Conservation (phyloP, 2,329 filamentous ascomycete species). For the Clonostachys sp. region DNA sequence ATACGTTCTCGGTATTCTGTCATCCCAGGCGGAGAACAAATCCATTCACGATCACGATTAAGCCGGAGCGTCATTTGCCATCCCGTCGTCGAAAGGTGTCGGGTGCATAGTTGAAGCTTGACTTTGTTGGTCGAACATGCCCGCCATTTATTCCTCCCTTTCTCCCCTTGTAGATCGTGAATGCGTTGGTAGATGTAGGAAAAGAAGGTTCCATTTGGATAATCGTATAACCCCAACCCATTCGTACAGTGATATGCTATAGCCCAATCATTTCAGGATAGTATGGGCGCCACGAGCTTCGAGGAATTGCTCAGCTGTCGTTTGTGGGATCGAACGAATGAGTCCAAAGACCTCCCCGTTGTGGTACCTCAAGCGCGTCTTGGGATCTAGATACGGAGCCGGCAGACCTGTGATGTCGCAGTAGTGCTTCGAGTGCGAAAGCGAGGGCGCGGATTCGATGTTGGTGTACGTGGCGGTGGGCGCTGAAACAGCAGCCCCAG, state of each 20-base stretch:
- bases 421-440: slow-evolving; percentile 82
- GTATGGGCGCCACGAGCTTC: slow-evolving; percentile 90
- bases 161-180: neutral
- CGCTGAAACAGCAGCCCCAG: slow-evolving; percentile 26
- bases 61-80: slow-evolving; percentile 96
- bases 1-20: slow-evolving; percentile 81
- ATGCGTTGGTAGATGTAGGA: neutral
- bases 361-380: slow-evolving; percentile 89
- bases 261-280: slow-evolving; percentile 69
- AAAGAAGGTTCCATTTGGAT: neutral
- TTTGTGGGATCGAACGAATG: slow-evolving; percentile 75
- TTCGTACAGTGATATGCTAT: neutral
- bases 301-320: slow-evolving; percentile 80
- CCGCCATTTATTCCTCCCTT: slow-evolving; percentile 1
- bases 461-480: slow-evolving; percentile 89
- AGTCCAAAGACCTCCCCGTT: slow-evolving; percentile 87
- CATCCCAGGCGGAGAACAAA: slow-evolving; percentile 72
- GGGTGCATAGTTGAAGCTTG: slow-evolving; percentile 90
- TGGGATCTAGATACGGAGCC: slow-evolving; percentile 91
- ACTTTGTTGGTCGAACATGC: slow-evolving; percentile 85
- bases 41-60: slow-evolving; percentile 75
- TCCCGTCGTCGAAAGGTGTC: slow-evolving; percentile 70
- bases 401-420: slow-evolving; percentile 93
- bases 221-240: neutral
- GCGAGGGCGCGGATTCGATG: slow-evolving; percentile 87